These are phyloP conservation scores for Lathyrus oleraceus DNA, from an alignment of 306 rosid genomes.

Conservation along the genomic window DNA sequence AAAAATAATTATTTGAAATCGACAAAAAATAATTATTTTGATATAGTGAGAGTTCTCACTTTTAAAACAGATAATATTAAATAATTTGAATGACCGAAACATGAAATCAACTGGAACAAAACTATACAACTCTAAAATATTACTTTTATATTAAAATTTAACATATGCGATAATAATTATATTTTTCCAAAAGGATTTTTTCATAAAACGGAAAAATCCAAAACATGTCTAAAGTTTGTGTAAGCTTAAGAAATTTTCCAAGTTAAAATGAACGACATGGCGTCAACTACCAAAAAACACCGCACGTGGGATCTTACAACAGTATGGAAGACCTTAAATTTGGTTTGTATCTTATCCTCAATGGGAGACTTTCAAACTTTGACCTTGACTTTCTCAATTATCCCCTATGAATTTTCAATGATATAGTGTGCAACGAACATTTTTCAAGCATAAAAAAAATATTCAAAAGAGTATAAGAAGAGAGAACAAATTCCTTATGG, in stretches of 20 bases:
- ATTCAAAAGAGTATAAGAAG: background rate
- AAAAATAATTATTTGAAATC: too few relatives aligned
- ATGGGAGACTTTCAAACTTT: slow-evolving; percentile 42
- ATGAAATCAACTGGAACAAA: too few relatives aligned
- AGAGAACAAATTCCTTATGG: background rate
- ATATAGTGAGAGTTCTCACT: too few relatives aligned
- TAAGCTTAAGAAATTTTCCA: background rate
- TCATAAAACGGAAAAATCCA: too few relatives aligned
- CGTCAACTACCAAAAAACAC: background rate
- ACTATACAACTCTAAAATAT: too few relatives aligned
- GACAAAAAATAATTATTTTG: too few relatives aligned
- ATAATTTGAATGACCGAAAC: too few relatives aligned
- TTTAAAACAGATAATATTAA: too few relatives aligned
- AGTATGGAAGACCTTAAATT: background rate
- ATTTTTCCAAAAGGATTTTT: too few relatives aligned
- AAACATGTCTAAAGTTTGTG: background rate
- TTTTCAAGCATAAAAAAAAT: background rate
- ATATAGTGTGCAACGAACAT: background rate
- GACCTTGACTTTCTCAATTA: slow-evolving; percentile 38
- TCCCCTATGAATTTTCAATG: slow-evolving; percentile 15
- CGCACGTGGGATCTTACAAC: slow-evolving; percentile 37
- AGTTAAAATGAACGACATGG: background rate
- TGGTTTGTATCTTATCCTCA: slow-evolving; percentile 29
- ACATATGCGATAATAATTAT: too few relatives aligned
- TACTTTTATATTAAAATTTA: too few relatives aligned